phyloP scores from a whole-genome alignment of 495 filamentous ascomycete species.

The Penicillium fimorum region DNA sequence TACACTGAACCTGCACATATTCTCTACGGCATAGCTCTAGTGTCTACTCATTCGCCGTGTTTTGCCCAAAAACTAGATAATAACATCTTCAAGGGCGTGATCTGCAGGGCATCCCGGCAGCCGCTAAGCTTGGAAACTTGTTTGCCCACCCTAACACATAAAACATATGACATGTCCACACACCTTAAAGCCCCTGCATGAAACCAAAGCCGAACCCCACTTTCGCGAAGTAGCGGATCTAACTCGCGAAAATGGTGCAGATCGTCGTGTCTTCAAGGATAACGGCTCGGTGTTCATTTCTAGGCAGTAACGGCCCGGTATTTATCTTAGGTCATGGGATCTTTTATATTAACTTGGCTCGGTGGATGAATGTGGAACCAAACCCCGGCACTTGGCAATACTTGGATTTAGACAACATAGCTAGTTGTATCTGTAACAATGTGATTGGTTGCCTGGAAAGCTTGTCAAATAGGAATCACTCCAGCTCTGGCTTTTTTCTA shows the following conservation, averaged over 20 bases:
- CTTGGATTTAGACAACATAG: neutral
- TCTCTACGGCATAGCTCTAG: neutral
- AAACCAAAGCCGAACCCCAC: constrained; percentile 7
- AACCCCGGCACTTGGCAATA: neutral
- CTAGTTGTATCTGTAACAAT: neutral
- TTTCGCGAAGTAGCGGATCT: neutral
- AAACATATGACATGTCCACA: neutral
- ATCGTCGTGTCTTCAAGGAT: constrained; percentile 10
- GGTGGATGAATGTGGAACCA: neutral
- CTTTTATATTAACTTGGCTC: neutral
- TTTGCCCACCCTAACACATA: neutral
- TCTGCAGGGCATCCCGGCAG: neutral
- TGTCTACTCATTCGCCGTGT: neutral
- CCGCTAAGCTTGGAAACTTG: neutral
- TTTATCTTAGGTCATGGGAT: neutral
- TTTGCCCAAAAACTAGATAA: neutral
- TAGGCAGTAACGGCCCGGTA: neutral
- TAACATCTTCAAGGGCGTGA: neutral
- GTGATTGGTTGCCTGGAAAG: neutral
- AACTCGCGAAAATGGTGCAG: constrained; percentile 5
- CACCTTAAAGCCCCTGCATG: constrained; percentile 13
- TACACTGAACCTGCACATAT: neutral
- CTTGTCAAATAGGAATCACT: neutral
- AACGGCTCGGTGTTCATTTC: neutral
- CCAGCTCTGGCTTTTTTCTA: neutral